Evolutionary conservation across 1,139 yeast species (phyloP), one percentile per base, ranked within the genome.

Genomic region (Casaregolazyma suthepensis): DNA sequence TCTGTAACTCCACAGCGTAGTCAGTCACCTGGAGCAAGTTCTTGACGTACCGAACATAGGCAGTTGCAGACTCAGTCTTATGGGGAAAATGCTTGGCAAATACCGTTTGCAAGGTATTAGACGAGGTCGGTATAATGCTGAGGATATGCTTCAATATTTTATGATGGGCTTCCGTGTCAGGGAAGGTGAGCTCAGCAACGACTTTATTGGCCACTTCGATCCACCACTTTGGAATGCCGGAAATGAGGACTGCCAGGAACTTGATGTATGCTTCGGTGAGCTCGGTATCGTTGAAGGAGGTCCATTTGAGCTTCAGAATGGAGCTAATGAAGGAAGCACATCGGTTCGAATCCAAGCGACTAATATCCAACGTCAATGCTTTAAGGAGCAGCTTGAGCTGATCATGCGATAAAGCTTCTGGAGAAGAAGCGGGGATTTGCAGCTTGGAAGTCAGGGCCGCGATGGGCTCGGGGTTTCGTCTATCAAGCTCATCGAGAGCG

Each of bases 221-320:
- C 80, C 94, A 82, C 86, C 95, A 91, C 68, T 84, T 87, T 6
- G 98, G 98, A 56, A 85, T 77, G 44, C 94, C 86, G 5, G 96
- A 85, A 43, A 91, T 89, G 54, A 93, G 75, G 29, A 90, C 88
- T 48, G 82, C 77, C 53, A 88, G 72, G 68, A 93, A 93, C 52
- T 83, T 84, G 46, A 86, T 78, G 75, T 75, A 86, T 57, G 71
- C 77, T 19, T 37, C 31, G 3, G 38, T 31, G 23, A 52, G 35
- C 3, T 45, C 54, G n/a, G 35, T 15, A 22, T 46, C 29, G 43
- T 48, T 37, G 18, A 38, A 29, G 66, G 68, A 73, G 62, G 83
- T 75, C 94, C 96, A 89, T 61, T 75, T 67, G 51, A 82, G 68
- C 56, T 71, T 73, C 38, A 84, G 71, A 37, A 84, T 67, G n/a